Base-by-base conservation (phyloP, 768 basidiomycete species). In the Coprinopsis cinerea region DNA sequence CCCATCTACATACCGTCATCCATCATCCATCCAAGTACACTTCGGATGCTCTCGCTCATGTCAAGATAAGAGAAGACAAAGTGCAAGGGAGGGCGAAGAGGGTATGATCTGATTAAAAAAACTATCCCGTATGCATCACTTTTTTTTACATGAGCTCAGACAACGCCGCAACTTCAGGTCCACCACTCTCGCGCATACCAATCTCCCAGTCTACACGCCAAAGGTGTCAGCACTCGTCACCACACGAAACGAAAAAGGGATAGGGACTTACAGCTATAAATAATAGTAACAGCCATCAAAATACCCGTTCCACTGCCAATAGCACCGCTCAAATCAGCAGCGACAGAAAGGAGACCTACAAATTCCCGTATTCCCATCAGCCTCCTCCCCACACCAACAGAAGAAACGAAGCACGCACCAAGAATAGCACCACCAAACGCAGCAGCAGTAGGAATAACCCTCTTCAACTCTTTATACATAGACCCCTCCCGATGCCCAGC, bases 391-490 rank as follows among this genome's bases (percentile, higher is more conserved):
- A n/a, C n/a, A n/a, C n/a, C n/a, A n/a, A n/a, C n/a, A n/a, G n/a
- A 20, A 47, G 22, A 24, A 94, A n/a, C n/a, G n/a, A n/a, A n/a
- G n/a, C n/a, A n/a, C n/a, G n/a, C n/a, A n/a, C n/a, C 95, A 11
- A 97, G 85, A 52, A 93, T 91, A n/a, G 94, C 96, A 30, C 95
- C 95, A 37, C 96, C 95, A 55, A 97, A 91, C 0, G 94, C 92
- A 20, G 95, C 96, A 11, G 96, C 95, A 18, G 94, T 97, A 1
- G 96, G 96, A 55, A 99, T 96, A 54, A 98, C 88, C 37, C 92
- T 81, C 76, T 97, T 99, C 53, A 99, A 81, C 64, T 98, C 96
- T 74, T 97, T 99, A 78, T 98, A 99, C 90, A 98, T 95, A 26
- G 88, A 92, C 14, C 88, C 92, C 65, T 99, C 96, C 58, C 93